Conservation (phyloP, 306 rosid genomes). For the Trifolium repens region DNA sequence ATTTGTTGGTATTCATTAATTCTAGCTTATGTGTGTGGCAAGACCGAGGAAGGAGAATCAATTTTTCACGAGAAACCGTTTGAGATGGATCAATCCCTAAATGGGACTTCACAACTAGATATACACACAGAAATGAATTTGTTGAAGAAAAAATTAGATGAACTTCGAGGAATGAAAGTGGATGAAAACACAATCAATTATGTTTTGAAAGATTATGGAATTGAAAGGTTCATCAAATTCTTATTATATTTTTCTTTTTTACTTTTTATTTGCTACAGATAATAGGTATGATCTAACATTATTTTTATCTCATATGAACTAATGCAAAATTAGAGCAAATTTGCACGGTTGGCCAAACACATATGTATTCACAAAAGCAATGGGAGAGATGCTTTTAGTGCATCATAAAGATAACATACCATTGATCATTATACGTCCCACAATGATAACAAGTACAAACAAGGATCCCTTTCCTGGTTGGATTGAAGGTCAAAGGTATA, state of each 20-base stretch:
- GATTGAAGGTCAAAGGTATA: conserved; percentile 39
- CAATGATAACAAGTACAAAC: conserved; percentile 30
- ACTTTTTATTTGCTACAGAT: not conserved
- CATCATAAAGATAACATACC: conserved; percentile 33
- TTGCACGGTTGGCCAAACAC: conserved; percentile 60
- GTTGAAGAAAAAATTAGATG: conserved; percentile 23
- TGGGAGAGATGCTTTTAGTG: conserved; percentile 52
- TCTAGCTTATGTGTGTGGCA: conserved; percentile 56
- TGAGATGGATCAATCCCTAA: conserved; percentile 34
- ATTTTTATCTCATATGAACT: not conserved
- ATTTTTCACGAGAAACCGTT: conserved; percentile 39
- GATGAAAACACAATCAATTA: not conserved
- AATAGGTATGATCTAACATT: not conserved
- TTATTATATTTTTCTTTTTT: not conserved
- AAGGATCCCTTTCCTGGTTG: conserved; percentile 36
- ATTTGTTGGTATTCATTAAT: not conserved
- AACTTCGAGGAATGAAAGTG: conserved; percentile 27
- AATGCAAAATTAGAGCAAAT: conserved; percentile 42
- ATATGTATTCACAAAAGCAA: conserved; percentile 43
- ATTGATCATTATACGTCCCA: conserved; percentile 34
- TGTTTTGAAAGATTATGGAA: conserved; percentile 35
- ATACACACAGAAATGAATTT: conserved; percentile 18
- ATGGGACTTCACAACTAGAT: conserved; percentile 35
- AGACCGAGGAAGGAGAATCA: not conserved
- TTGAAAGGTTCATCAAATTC: conserved; percentile 29